These are phyloP conservation scores for Flaveria trinervia DNA, from an alignment of 129 eudicot genomes.

Conservation along the genomic window DNA sequence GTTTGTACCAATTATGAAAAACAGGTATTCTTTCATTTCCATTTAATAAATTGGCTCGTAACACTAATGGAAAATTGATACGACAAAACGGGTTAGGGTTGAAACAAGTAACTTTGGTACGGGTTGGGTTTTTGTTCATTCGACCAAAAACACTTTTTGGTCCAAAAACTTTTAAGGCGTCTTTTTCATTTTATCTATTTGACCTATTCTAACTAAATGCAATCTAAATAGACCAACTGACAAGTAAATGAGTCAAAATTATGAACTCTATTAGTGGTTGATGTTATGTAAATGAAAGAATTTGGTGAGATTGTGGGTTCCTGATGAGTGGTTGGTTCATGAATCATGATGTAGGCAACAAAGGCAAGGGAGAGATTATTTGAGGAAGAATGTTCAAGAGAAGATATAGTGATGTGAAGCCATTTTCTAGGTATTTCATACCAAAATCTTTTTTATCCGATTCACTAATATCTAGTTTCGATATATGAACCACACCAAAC, in stretches of 20 bases:
- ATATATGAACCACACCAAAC: background rate
- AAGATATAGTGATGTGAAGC: conserved; percentile 2
- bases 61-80: background rate
- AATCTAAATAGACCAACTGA: background rate
- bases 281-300: background rate
- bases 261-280: background rate
- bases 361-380: conserved; percentile 45
- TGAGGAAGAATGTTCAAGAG: conserved; percentile 20
- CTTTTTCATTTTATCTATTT: background rate
- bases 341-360: conserved; percentile 39
- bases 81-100: background rate
- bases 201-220: background rate
- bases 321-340: conserved; percentile 9
- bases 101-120: too few relatives aligned
- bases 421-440: background rate
- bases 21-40: conserved; percentile 32
- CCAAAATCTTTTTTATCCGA: background rate
- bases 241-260: background rate
- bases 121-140: background rate
- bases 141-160: background rate
- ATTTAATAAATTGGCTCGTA: background rate
- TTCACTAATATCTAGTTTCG: background rate
- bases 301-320: conserved; percentile 7
- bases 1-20: conserved; percentile 53
- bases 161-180: background rate